These are phyloP conservation scores for Platismatia glauca DNA, from an alignment of 495 filamentous ascomycete genomes.

Conservation along the genomic window DNA sequence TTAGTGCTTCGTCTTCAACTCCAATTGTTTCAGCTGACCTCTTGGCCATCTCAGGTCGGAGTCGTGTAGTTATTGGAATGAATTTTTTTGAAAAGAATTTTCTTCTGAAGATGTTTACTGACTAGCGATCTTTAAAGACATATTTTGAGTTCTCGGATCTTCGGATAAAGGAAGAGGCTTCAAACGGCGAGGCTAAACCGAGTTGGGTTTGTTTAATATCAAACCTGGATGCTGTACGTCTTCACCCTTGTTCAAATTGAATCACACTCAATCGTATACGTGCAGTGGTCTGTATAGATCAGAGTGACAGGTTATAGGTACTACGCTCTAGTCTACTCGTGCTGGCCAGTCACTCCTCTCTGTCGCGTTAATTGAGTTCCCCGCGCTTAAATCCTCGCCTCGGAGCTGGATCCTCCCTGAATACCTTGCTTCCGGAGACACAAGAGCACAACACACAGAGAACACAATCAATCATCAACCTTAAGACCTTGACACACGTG, in stretches of 20 bases:
- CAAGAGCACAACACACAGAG: background rate
- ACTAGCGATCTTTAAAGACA: background rate
- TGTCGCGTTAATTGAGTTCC: background rate
- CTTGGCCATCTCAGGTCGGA: conserved; percentile 51
- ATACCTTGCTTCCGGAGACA: background rate
- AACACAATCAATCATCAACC: background rate
- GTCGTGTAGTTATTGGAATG: background rate
- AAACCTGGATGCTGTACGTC: background rate
- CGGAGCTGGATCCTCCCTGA: background rate
- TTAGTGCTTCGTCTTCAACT: conserved; percentile 50
- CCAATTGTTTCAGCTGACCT: conserved; percentile 50
- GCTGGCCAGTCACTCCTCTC: background rate
- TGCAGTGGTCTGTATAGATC: background rate
- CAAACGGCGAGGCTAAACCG: background rate
- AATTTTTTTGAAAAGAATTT: background rate
- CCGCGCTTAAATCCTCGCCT: conserved; percentile 5
- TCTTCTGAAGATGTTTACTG: too few relatives aligned
- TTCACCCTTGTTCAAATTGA: too few relatives aligned
- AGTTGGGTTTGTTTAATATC: background rate
- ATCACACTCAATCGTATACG: too few relatives aligned
- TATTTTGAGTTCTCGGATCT: background rate
- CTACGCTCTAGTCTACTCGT: background rate
- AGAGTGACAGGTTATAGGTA: background rate
- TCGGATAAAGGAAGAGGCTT: background rate
- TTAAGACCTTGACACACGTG: background rate